phyloP scores from a whole-genome alignment of 2,329 filamentous ascomycete genomes.

The Xylariaceae sp. region DNA sequence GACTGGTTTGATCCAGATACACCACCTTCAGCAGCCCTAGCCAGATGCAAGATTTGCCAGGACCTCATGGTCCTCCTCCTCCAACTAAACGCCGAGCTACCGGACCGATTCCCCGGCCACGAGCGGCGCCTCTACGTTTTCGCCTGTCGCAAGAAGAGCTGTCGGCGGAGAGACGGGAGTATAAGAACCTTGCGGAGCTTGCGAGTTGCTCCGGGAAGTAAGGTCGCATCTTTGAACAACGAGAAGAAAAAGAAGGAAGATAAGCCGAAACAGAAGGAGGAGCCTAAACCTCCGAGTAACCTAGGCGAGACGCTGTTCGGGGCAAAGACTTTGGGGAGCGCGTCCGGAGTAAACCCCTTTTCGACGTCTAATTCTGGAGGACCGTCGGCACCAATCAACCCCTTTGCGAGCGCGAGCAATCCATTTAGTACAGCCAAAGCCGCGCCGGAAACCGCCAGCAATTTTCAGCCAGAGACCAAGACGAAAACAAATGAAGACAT shows the following conservation, averaged over 20 bases:
- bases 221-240: slow-evolving; percentile 38
- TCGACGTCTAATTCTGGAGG: slow-evolving; percentile 49
- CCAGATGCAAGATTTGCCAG: slow-evolving; percentile 88
- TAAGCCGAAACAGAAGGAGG: slow-evolving; percentile 43
- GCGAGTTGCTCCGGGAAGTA: slow-evolving; percentile 51
- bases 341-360: slow-evolving; percentile 64
- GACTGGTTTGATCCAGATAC: slow-evolving; percentile 80
- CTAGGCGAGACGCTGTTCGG: slow-evolving; percentile 77
- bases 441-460: neutral
- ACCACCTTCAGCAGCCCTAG: slow-evolving; percentile 76
- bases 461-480: slow-evolving; percentile 41
- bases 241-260: slow-evolving; percentile 46
- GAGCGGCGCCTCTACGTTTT: slow-evolving; percentile 90
- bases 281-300: slow-evolving; percentile 48
- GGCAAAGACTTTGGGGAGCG: slow-evolving; percentile 55
- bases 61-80: slow-evolving; percentile 83
- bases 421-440: slow-evolving; percentile 49
- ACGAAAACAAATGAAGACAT: slow-evolving; percentile 37
- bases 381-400: slow-evolving; percentile 55
- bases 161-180: slow-evolving; percentile 82
- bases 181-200: slow-evolving; percentile 77
- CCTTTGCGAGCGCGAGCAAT: slow-evolving; percentile 63
- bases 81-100: slow-evolving; percentile 89
- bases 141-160: slow-evolving; percentile 77
- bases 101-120: slow-evolving; percentile 83